Conservation (phyloP, 176 grass and related monocot species). For the Juncus effusus region DNA sequence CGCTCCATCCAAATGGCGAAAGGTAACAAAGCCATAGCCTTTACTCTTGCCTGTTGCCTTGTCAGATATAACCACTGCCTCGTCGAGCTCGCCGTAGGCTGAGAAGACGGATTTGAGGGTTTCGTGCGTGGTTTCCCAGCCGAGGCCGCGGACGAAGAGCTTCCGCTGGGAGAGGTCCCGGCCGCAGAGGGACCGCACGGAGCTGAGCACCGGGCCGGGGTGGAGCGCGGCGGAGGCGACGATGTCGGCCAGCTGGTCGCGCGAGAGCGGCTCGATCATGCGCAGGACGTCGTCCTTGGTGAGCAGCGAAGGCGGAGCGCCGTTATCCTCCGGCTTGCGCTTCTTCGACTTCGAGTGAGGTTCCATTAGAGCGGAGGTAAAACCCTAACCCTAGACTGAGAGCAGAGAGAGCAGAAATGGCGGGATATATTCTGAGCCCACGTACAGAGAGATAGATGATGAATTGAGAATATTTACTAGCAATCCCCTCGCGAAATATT, state of each 20-base stretch:
- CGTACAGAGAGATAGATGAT: too few species aligned
- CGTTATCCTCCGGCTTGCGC: slow-evolving; percentile 73
- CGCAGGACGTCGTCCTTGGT: slow-evolving; percentile 62
- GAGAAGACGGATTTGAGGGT: slow-evolving; percentile 68
- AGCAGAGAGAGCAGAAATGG: not conserved
- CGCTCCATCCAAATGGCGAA: slow-evolving; percentile 79
- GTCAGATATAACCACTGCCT: slow-evolving; percentile 82
- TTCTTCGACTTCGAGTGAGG: slow-evolving; percentile 64
- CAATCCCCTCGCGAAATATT: too few species aligned
- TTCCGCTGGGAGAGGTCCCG: slow-evolving; percentile 72
- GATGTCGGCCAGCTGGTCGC: slow-evolving; percentile 82
- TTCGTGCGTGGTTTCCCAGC: slow-evolving; percentile 82
- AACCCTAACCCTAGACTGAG: slow-evolving; percentile 42
- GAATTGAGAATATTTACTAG: too few species aligned
- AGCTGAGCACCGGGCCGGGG: slow-evolving; percentile 48
- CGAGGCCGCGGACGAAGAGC: slow-evolving; percentile 85
- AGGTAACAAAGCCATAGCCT: slow-evolving; percentile 94
- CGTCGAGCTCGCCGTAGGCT: slow-evolving; percentile 74
- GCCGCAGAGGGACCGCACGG: slow-evolving; percentile 64
- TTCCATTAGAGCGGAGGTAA: slow-evolving; percentile 47
- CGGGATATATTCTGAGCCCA: not conserved
- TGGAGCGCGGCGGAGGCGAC: slow-evolving; percentile 50
- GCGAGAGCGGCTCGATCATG: slow-evolving; percentile 71
- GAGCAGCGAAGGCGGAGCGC: slow-evolving; percentile 26
- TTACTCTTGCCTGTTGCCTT: slow-evolving; percentile 76